A percentile compares a stretch with the other conserved stretches of the same genome.
These are phyloP conservation scores for Aspergillus fumigatiaffinis DNA, from an alignment of 2,329 filamentous ascomycete species.

Conservation along the genomic window DNA sequence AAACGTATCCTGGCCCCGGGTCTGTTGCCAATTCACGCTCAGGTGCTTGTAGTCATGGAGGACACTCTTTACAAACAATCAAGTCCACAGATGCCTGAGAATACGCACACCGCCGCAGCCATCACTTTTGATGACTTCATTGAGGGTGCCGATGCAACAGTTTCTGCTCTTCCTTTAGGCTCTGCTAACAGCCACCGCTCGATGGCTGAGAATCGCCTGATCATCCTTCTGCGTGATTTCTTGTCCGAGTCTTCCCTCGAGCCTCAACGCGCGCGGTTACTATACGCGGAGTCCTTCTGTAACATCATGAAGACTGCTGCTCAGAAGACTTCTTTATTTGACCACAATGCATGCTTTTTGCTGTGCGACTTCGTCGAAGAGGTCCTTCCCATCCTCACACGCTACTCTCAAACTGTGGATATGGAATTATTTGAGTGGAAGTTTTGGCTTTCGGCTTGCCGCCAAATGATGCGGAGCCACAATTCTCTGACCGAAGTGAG, in stretches of 20 bases:
- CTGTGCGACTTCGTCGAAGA: constrained; percentile 92
- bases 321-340: constrained; percentile 71
- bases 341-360: constrained; percentile 79
- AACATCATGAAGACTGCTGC: constrained; percentile 69
- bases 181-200: constrained; percentile 68
- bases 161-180: constrained; percentile 59
- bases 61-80: constrained; percentile 75
- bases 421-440: constrained; percentile 54
- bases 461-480: constrained; percentile 73
- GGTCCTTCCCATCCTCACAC: constrained; percentile 62
- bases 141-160: constrained; percentile 62
- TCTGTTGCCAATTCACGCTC: constrained; percentile 75
- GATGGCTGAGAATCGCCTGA: constrained; percentile 84
- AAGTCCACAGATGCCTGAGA: constrained; percentile 43
- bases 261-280: constrained; percentile 54
- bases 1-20: constrained; percentile 67
- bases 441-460: constrained; percentile 81
- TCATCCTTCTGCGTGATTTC: constrained; percentile 78
- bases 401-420: constrained; percentile 52
- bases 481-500: constrained; percentile 89
- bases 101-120: constrained; percentile 45
- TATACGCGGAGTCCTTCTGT: constrained; percentile 74
- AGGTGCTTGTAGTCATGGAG: constrained; percentile 74
- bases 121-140: constrained; percentile 66
- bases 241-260: constrained; percentile 60